These are phyloP conservation scores for Hippophae rhamnoides DNA, from an alignment of 306 rosid species.

Conservation along the genomic window DNA sequence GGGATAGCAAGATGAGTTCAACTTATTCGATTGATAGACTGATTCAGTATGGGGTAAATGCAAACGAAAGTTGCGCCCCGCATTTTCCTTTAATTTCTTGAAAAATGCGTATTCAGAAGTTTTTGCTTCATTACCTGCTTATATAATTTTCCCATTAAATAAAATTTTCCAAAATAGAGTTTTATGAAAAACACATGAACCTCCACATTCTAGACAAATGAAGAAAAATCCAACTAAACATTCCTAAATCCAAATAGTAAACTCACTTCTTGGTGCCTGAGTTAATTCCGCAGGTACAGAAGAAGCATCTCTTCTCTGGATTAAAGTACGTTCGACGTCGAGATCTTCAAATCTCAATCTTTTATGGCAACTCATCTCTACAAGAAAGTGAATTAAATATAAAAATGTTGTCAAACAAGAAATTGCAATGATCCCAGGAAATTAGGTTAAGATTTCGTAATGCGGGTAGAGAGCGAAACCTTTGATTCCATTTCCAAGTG, in stretches of 20 bases:
- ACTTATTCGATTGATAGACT: slow-evolving; percentile 15
- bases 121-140: slow-evolving; percentile 41
- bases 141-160: slow-evolving; percentile 5
- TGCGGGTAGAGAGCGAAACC: slow-evolving; percentile 4
- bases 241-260: slow-evolving; percentile 5
- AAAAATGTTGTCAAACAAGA: too few relatives aligned
- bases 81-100: slow-evolving; percentile 65
- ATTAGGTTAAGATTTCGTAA: not conserved
- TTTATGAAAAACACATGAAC: not conserved
- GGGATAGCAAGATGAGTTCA: slow-evolving; percentile 21
- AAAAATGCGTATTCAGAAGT: slow-evolving; percentile 83
- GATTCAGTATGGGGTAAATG: slow-evolving; percentile 21
- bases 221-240: not conserved
- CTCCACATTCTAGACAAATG: too few relatives aligned
- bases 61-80: slow-evolving; percentile 18
- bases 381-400: not conserved
- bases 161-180: not conserved
- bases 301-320: slow-evolving; percentile 13
- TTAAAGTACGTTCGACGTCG: slow-evolving; percentile 16
- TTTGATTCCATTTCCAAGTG: slow-evolving; percentile 4
- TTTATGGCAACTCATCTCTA: slow-evolving; percentile 17
- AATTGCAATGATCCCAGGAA: not conserved
- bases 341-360: slow-evolving; percentile 16
- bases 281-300: slow-evolving; percentile 11
- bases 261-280: slow-evolving; percentile 18